Conservation (phyloP, 345 rosid species). For the Hirschfeldia incana region DNA sequence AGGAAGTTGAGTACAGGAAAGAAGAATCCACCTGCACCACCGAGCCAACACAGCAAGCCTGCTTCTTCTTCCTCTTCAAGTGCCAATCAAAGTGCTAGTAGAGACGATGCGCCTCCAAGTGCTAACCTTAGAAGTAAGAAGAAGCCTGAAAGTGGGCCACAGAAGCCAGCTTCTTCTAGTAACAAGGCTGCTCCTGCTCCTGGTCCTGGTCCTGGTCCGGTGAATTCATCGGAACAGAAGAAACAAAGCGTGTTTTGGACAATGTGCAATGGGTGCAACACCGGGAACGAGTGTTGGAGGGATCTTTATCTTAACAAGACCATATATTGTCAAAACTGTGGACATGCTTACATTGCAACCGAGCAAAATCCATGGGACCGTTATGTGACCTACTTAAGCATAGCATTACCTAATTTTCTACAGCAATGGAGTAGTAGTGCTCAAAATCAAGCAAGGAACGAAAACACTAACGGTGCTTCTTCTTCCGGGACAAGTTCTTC, state of each 20-base stretch:
- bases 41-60: neutral
- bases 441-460: conserved; percentile 8
- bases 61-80: neutral
- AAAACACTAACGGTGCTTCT: conserved; percentile 11
- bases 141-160: neutral
- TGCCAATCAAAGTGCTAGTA: neutral
- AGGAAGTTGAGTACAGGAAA: neutral
- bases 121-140: neutral
- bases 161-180: no score
- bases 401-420: neutral
- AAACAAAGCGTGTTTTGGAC: conserved; percentile 53
- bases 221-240: conserved; percentile 9
- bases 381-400: neutral
- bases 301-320: neutral
- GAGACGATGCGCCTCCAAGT: neutral
- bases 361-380: neutral
- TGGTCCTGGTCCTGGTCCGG: neutral
- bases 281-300: neutral
- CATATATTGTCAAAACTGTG: neutral
- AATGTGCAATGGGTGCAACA: conserved; percentile 41
- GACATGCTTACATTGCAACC: neutral
- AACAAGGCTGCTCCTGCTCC: neutral
- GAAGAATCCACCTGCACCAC: neutral
- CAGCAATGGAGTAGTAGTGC: neutral
- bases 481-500: neutral